These are phyloP conservation scores for Papilionanthe hybrid DNA, from an alignment of 116 monocot species.

Conservation along the genomic window DNA sequence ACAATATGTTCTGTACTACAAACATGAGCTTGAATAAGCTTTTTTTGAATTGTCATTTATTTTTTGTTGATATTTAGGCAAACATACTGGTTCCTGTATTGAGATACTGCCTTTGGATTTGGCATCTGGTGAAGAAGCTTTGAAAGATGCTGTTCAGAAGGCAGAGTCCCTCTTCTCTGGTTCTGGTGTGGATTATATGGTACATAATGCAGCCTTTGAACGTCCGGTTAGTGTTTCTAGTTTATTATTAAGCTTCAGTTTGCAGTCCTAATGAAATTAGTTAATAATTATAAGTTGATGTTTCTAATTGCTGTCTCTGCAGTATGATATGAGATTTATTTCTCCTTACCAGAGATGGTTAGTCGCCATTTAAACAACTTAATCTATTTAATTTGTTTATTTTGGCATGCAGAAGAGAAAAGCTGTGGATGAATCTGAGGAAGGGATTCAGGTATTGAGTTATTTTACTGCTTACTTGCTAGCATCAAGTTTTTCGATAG, in stretches of 20 bases:
- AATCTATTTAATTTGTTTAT: slow-evolving; percentile 2
- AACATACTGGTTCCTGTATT: slow-evolving; percentile 37
- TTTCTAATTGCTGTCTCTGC: background rate
- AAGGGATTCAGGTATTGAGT: slow-evolving; percentile 54
- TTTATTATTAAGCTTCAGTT: background rate
- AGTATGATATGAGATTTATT: background rate
- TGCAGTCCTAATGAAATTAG: background rate
- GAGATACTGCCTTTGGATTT: slow-evolving; percentile 89
- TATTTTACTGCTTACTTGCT: background rate
- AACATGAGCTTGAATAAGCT: background rate
- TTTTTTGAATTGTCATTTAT: background rate
- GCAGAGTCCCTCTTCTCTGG: slow-evolving; percentile 78
- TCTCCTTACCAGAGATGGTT: background rate
- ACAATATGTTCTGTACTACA: background rate
- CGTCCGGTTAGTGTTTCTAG: slow-evolving; percentile 60
- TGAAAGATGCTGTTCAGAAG: slow-evolving; percentile 60
- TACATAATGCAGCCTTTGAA: slow-evolving; percentile 97
- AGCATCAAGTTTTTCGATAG: background rate
- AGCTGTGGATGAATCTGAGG: slow-evolving; percentile 67
- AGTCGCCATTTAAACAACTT: background rate
- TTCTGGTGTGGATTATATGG: slow-evolving; percentile 82
- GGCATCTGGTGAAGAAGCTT: slow-evolving; percentile 51
- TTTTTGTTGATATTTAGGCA: slow-evolving; percentile 35
- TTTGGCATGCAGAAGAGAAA: slow-evolving; percentile 59
- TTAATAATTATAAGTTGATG: background rate